A percentile compares a stretch with the other conserved stretches of the same genome.
phyloP scores from a whole-genome alignment of 2,329 filamentous ascomycete species.

The Aschersonia sp. region DNA sequence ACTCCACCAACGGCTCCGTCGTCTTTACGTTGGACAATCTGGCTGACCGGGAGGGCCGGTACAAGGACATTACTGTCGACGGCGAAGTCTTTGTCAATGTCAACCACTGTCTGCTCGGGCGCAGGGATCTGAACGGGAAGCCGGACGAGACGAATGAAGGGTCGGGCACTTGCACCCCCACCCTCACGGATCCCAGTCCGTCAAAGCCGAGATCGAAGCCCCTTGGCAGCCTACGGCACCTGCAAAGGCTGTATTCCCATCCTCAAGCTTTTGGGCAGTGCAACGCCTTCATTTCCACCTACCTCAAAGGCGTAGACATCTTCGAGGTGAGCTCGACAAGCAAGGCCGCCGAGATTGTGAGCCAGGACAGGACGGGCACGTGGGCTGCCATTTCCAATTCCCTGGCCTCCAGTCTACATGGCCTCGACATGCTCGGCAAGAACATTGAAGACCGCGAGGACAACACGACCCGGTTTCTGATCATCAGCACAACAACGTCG shows the following conservation, averaged over 20 bases:
- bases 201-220: conserved; percentile 32
- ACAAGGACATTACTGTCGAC: conserved; percentile 58
- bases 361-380: conserved; percentile 38
- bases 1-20: conserved; percentile 88
- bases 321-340: conserved; percentile 79
- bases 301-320: conserved; percentile 61
- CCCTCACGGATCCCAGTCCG: conserved; percentile 27
- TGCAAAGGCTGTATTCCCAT: conserved; percentile 77
- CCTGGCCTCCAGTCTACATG: conserved; percentile 54
- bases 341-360: conserved; percentile 65
- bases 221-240: conserved; percentile 36
- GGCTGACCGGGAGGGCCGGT: conserved; percentile 53
- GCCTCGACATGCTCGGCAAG: conserved; percentile 52
- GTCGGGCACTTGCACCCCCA: conserved; percentile 36
- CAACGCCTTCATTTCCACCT: conserved; percentile 52
- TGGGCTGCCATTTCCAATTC: conserved; percentile 67
- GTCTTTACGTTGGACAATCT: conserved; percentile 82
- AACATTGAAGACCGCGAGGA: conserved; percentile 60
- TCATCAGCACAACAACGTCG: conserved; percentile 32
- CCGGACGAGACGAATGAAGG: conserved; percentile 15
- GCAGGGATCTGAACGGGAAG: conserved; percentile 12
- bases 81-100: conserved; percentile 79
- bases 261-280: conserved; percentile 95
- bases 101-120: conserved; percentile 71
- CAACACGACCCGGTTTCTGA: conserved; percentile 69